These are phyloP conservation scores for Chrysoporthe deuterocubensis DNA, from an alignment of 2,329 filamentous ascomycete genomes.

Conservation along the genomic window DNA sequence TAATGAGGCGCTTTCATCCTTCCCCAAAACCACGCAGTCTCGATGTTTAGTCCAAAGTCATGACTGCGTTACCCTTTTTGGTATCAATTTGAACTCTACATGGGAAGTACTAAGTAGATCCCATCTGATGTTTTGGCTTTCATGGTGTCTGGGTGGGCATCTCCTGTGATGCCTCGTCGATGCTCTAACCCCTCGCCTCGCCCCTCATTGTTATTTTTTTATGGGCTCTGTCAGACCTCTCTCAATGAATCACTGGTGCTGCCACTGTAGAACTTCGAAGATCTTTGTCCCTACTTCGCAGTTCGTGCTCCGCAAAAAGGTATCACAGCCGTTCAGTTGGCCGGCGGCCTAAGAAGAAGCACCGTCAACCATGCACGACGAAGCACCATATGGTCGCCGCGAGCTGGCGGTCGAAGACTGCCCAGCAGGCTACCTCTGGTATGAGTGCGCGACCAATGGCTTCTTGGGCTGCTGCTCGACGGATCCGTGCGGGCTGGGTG, in stretches of 20 bases:
- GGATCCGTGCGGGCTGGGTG: conserved; percentile 44
- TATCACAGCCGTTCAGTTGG: not conserved
- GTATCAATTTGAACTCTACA: not conserved
- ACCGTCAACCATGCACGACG: not conserved
- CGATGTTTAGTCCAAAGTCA: not conserved
- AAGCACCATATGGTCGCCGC: not conserved
- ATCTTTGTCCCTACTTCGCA: not conserved
- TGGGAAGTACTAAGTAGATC: not conserved
- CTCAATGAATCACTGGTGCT: not conserved
- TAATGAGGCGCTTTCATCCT: not conserved
- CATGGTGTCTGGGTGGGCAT: not conserved
- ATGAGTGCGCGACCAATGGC: conserved; percentile 41
- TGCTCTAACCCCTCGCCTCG: not conserved
- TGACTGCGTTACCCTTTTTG: not conserved
- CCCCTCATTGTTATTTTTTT: not conserved
- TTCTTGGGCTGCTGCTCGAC: conserved; percentile 52
- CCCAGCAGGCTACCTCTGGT: conserved; percentile 39
- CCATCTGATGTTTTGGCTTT: not conserved
- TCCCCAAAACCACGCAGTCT: not conserved
- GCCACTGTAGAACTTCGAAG: not conserved
- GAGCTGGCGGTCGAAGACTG: conserved; percentile 33
- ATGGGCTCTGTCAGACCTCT: not conserved
- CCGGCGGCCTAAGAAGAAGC: not conserved
- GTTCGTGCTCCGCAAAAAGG: not conserved
- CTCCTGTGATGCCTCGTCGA: not conserved